Conservation (phyloP, 1,139 yeast genomes). For the Eremothecium gossypii region DNA sequence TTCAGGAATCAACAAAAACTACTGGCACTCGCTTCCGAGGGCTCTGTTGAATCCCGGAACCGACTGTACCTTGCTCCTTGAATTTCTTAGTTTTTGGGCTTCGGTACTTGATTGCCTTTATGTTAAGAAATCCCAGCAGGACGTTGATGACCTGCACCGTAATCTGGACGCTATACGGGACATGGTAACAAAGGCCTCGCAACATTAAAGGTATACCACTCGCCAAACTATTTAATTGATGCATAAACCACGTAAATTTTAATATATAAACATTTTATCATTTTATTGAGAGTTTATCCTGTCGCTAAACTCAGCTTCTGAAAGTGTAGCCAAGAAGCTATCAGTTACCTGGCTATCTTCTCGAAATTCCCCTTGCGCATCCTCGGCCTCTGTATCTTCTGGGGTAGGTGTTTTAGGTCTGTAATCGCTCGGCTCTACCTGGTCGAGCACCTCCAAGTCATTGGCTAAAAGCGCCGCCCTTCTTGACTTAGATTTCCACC, state of each 20-base stretch:
- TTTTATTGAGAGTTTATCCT: neutral
- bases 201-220: too few species aligned
- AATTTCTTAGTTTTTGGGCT: conserved; percentile 47
- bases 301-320: neutral
- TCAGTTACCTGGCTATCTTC: conserved; percentile 1
- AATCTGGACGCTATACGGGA: too few species aligned
- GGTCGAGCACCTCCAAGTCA: neutral
- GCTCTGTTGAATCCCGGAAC: conserved; percentile 29
- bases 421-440: neutral
- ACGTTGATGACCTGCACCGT: neutral
- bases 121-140: conserved; percentile 31
- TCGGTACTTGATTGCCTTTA: conserved; percentile 38
- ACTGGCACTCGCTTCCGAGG: conserved; percentile 25
- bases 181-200: too few species aligned
- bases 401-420: neutral
- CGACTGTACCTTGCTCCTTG: conserved; percentile 26
- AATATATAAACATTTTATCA: too few species aligned
- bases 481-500: neutral
- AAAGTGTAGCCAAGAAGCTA: neutral
- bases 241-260: too few species aligned
- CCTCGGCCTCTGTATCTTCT: neutral
- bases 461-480: neutral
- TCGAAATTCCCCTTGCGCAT: neutral
- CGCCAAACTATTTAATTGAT: too few species aligned
- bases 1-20: conserved; percentile 17